Conservation (phyloP, 2,329 filamentous ascomycete genomes). For the Hymenoscyphus scutula region DNA sequence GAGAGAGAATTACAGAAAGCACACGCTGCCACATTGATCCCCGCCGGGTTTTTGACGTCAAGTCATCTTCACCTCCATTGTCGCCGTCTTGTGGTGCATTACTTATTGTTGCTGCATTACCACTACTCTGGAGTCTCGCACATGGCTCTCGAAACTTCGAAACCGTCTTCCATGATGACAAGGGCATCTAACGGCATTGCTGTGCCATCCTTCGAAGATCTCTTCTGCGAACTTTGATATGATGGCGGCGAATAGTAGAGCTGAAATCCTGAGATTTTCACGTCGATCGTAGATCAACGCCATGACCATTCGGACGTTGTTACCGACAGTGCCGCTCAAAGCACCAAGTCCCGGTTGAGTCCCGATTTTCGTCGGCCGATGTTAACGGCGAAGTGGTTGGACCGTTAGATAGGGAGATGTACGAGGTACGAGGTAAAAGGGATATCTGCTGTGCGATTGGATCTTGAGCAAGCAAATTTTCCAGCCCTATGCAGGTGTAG, state of each 20-base stretch:
- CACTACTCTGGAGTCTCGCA: not conserved
- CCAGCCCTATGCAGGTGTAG: not conserved
- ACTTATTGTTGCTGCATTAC: not conserved
- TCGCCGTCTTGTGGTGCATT: not conserved
- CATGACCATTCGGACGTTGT: not conserved
- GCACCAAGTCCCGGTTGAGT: not conserved
- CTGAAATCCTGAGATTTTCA: not conserved
- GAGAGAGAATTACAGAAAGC: conserved; percentile 1
- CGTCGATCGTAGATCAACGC: not conserved
- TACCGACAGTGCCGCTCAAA: conserved; percentile 1
- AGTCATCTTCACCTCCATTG: conserved; percentile 2
- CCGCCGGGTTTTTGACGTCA: conserved; percentile 10
- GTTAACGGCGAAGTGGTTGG: not conserved
- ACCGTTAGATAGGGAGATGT: not conserved
- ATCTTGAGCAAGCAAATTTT: not conserved
- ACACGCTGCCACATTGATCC: conserved; percentile 1
- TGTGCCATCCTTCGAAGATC: not conserved
- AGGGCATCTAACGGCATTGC: not conserved
- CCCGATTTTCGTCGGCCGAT: not conserved
- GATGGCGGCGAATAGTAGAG: not conserved
- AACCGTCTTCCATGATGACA: conserved; percentile 4
- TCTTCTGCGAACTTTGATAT: not conserved
- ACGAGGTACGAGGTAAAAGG: not conserved
- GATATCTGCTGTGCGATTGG: conserved; percentile 1
- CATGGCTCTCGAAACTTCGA: conserved; percentile 9